Evolutionary conservation across 2,329 filamentous ascomycete species (phyloP), one percentile per base, ranked within the genome.

Genomic region (Rutstroemia sp.): DNA sequence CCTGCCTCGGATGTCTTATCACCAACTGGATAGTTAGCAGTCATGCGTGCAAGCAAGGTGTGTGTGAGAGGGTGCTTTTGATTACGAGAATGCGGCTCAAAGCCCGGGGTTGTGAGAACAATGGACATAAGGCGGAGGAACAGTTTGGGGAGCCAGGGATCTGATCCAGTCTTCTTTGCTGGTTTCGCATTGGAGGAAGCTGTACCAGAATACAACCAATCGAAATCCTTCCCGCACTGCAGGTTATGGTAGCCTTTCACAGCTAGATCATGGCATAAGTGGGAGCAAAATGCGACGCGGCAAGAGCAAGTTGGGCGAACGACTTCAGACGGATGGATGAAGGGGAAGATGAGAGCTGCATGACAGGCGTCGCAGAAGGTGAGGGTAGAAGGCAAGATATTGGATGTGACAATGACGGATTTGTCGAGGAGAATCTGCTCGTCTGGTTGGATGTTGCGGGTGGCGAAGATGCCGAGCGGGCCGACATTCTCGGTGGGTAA

Each of bases 281-380:
- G 30, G n/a, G 61, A 63, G 53, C 67, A 69, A 23, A 58, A 69
- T 2, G 57, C 61, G 1, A 64, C 58, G 2, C 48, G 17, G 8
- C 57, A 53, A 45, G 66, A 67, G 52, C 65, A 67, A 12, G 17
- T 41, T 19, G 61, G 58, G 10, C 19, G 38, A 9, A 57, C 12
- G 7, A 60, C 51, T 0, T 57, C 42, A 1, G 19, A 4, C 1
- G 58, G 54, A 1, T 30, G 37, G 1, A 57, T 16, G n/a, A 61
- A 67, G 1, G 63, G 62, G 0, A 48, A 37, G 1, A 48, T 14
- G 0, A 68, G 51, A 2, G 51, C 48, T 2, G 59, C 61, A 38
- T 66, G 58, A 39, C 67, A 69, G 2, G 63, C 60, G 39, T 69
- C 66, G 30, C 67, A 69, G 37, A 62, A 55, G 1, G 57, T 16